Percentiles rank a stretch among this genome's conserved stretches.
Conservation (phyloP, 2,329 filamentous ascomycete genomes). For the Penicillium paneum region DNA sequence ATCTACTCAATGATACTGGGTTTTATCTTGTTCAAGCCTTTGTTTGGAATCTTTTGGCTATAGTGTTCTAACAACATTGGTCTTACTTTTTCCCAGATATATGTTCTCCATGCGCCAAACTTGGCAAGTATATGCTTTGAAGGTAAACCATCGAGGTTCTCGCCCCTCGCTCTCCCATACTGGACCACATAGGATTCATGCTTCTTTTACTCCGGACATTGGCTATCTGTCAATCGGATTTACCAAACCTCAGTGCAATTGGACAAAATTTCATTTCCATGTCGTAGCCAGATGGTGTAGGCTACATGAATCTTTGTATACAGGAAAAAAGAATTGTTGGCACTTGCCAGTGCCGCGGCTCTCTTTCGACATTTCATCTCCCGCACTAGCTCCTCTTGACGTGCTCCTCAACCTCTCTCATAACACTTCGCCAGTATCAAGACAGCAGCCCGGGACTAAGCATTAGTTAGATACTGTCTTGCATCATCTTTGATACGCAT, state of each 20-base stretch:
- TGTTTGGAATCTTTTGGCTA: background rate
- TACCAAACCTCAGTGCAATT: background rate
- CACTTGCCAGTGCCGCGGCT: background rate
- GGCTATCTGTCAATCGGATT: background rate
- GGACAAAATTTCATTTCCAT: background rate
- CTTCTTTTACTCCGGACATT: background rate
- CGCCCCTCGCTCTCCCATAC: background rate
- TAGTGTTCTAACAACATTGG: constrained; percentile 1
- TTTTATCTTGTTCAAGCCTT: constrained; percentile 27
- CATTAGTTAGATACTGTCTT: background rate
- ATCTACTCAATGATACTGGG: constrained; percentile 32
- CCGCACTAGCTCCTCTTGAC: background rate
- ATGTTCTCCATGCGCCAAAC: background rate
- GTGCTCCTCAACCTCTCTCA: background rate
- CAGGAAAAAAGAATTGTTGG: background rate
- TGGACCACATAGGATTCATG: background rate
- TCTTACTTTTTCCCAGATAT: background rate
- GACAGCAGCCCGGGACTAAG: background rate
- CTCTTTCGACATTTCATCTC: background rate
- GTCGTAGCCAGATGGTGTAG: background rate
- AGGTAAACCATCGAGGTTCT: background rate
- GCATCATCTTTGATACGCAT: background rate
- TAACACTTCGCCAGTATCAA: background rate
- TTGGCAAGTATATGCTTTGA: background rate
- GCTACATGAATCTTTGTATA: background rate